Conservation (phyloP, 345 rosid species). For the Gossypium thurberi region DNA sequence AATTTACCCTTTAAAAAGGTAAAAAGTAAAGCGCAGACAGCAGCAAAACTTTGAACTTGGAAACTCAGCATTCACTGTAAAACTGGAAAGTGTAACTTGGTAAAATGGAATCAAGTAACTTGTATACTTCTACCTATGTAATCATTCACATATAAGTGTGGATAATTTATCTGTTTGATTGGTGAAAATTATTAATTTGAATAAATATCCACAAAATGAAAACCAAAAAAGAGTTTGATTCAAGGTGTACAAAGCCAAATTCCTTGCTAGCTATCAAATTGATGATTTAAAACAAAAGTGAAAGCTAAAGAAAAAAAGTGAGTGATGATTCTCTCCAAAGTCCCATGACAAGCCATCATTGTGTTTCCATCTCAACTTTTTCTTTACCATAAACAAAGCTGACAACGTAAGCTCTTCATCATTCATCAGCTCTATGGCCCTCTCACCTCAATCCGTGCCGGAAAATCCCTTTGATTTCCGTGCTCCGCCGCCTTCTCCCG, state of each 20-base stretch:
- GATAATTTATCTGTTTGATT: no score
- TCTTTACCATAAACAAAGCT: constrained; percentile 1
- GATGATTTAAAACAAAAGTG: neutral
- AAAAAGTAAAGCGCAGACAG: neutral
- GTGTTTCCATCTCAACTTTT: neutral
- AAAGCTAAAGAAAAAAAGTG: neutral
- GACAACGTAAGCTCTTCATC: neutral
- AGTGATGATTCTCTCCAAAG: constrained; percentile 12
- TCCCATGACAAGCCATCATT: constrained; percentile 4
- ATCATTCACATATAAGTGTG: no score
- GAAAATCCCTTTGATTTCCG: constrained; percentile 62
- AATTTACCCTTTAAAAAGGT: no score
- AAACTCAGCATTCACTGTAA: neutral
- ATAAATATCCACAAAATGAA: no score
- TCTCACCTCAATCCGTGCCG: constrained; percentile 38
- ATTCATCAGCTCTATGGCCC: constrained; percentile 15
- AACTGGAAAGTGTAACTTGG: no score
- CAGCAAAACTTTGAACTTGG: neutral
- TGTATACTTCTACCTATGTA: no score
- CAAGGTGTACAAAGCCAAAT: neutral
- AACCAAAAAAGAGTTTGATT: neutral
- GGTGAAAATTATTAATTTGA: no score
- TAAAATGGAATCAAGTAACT: no score
- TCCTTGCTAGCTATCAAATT: neutral
- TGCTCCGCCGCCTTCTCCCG: constrained; percentile 89